These are phyloP conservation scores for Bruguiera sexangula DNA, from an alignment of 345 rosid genomes.

Conservation along the genomic window DNA sequence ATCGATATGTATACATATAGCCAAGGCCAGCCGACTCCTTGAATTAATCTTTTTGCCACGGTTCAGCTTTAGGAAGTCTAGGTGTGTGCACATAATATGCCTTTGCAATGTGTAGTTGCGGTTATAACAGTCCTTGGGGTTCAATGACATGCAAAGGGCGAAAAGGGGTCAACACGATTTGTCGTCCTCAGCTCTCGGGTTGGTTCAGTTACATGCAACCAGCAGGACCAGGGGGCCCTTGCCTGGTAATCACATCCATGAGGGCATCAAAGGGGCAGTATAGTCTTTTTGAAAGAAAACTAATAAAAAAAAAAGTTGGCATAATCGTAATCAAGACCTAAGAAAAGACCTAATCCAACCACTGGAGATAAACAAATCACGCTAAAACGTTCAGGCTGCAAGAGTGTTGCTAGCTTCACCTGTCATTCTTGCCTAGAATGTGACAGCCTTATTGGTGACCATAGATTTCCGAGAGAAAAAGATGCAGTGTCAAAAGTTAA, in stretches of 20 bases:
- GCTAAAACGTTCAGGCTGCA: background rate
- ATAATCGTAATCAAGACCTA: slow-evolving; percentile 11
- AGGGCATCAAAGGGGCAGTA: background rate
- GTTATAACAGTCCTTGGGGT: background rate
- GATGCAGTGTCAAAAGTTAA: too few relatives aligned
- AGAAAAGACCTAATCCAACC: slow-evolving; percentile 21
- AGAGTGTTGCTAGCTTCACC: background rate
- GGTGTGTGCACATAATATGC: too few relatives aligned
- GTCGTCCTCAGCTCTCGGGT: slow-evolving; percentile 6
- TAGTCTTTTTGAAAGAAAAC: background rate
- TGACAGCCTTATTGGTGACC: background rate
- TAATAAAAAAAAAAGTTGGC: background rate
- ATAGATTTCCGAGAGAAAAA: background rate
- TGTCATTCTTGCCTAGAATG: background rate
- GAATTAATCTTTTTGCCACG: too few relatives aligned
- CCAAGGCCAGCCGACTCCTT: too few relatives aligned
- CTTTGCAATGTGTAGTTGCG: too few relatives aligned
- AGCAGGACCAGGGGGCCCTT: background rate
- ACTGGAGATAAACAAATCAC: background rate
- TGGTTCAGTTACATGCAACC: slow-evolving; percentile 23
- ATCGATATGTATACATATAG: too few relatives aligned
- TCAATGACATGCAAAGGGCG: slow-evolving; percentile 6
- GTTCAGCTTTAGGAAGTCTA: too few relatives aligned
- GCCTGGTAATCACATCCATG: slow-evolving; percentile 6
- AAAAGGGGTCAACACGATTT: slow-evolving; percentile 9